Evolutionary conservation across 345 rosid genomes (phyloP).

Genomic region (Psidium friedrichsthalianum): DNA sequence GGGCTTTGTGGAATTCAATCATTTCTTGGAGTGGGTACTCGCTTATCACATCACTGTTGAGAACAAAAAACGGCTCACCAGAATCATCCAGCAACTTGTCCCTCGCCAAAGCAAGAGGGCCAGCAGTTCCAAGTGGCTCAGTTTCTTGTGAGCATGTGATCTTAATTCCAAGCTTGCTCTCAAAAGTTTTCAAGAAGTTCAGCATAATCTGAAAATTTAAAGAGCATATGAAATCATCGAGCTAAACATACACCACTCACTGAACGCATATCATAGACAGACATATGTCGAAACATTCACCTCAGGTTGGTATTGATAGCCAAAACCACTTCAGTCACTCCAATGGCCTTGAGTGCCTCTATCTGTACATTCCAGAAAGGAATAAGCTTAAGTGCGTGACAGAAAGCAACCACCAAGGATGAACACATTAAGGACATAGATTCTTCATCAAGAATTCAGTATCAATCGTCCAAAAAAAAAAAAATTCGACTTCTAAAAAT

Average conservation of each 20-base stretch:
- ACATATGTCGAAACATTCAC: conserved; percentile 11
- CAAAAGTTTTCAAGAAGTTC: conserved; percentile 86
- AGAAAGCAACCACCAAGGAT: neutral
- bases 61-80: conserved; percentile 92
- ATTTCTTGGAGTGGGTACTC: conserved; percentile 85
- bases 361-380: conserved; percentile 31
- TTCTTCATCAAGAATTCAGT: neutral
- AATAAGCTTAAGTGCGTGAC: neutral
- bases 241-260: neutral
- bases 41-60: conserved; percentile 98
- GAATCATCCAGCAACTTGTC: conserved; percentile 75
- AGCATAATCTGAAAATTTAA: conserved; percentile 60
- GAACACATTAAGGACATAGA: neutral
- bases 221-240: neutral
- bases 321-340: conserved; percentile 93
- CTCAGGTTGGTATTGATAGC: conserved; percentile 98
- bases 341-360: conserved; percentile 91
- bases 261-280: neutral
- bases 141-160: conserved; percentile 98
- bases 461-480: neutral
- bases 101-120: conserved; percentile 96
- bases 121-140: conserved; percentile 98
- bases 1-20: conserved; percentile 79
- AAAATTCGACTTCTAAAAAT: neutral
- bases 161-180: conserved; percentile 75